These are phyloP conservation scores for Prillingera fragicola DNA, from an alignment of 1,284 basidiomycete species.

Conservation along the genomic window DNA sequence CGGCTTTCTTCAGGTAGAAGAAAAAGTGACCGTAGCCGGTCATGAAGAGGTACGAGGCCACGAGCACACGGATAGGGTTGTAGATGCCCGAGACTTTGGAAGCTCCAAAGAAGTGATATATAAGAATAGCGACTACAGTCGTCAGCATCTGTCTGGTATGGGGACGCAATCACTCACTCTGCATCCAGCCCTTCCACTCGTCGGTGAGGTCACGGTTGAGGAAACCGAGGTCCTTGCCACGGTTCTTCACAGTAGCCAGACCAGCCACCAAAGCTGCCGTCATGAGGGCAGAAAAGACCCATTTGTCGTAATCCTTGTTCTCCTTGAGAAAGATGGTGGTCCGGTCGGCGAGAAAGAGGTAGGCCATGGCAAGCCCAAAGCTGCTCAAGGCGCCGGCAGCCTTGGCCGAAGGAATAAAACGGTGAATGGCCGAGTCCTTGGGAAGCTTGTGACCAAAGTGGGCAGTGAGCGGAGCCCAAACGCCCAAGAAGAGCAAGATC, in stretches of 20 bases:
- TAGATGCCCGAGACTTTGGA: slow-evolving; percentile 84
- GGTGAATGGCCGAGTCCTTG: slow-evolving; percentile 36
- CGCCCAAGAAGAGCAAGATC: slow-evolving; percentile 54
- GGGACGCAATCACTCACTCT: slow-evolving; percentile 56
- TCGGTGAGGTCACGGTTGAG: slow-evolving; percentile 85
- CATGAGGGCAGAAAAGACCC: slow-evolving; percentile 60
- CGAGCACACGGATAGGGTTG: slow-evolving; percentile 78
- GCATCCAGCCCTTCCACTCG: slow-evolving; percentile 97
- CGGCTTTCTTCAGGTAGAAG: slow-evolving; percentile 69
- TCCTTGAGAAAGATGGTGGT: slow-evolving; percentile 79
- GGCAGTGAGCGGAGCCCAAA: slow-evolving; percentile 57
- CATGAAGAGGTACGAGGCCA: slow-evolving; percentile 76
- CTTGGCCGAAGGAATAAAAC: slow-evolving; percentile 48
- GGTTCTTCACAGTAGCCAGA: slow-evolving; percentile 59
- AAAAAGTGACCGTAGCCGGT: slow-evolving; percentile 51
- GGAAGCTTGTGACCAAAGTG: slow-evolving; percentile 42
- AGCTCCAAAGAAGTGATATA: slow-evolving; percentile 82
- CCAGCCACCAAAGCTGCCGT: slow-evolving; percentile 58
- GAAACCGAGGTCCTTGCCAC: slow-evolving; percentile 71
- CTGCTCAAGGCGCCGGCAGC: slow-evolving; percentile 52
- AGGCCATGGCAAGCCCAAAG: slow-evolving; percentile 60
- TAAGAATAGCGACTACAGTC: slow-evolving; percentile 66
- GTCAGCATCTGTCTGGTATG: too few relatives aligned
- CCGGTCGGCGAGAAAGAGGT: slow-evolving; percentile 72
- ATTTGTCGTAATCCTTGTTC: slow-evolving; percentile 70